These are phyloP conservation scores for Eremochloa ophiuroides DNA, from an alignment of 176 grass and related monocot species.

Conservation along the genomic window DNA sequence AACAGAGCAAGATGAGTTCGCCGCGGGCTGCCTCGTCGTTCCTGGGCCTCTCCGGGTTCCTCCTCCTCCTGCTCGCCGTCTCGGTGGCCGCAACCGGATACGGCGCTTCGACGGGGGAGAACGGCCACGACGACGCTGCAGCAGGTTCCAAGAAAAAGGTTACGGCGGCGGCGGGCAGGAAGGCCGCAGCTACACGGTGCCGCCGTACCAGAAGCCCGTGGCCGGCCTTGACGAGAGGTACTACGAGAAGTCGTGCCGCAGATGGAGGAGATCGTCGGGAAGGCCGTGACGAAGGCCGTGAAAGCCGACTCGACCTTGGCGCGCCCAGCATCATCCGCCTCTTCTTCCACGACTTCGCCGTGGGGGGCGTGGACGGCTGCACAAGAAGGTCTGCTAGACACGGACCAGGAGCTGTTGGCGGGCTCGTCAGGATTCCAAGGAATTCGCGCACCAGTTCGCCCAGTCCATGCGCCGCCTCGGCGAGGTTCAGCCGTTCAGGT, in stretches of 20 bases:
- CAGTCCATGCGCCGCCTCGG: slow-evolving; percentile 62
- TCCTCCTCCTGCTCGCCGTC: not conserved
- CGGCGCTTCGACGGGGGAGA: not conserved
- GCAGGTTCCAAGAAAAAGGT: not conserved
- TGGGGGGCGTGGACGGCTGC: slow-evolving; percentile 61
- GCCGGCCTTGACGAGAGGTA: slow-evolving; percentile 2
- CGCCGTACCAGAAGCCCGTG: slow-evolving; percentile 11
- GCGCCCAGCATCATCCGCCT: slow-evolving; percentile 54
- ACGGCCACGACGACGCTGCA: not conserved
- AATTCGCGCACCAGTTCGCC: slow-evolving; percentile 57
- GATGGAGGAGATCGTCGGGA: slow-evolving; percentile 50
- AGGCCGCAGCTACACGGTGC: not conserved
- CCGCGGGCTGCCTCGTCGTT: not conserved
- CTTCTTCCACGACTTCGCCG: slow-evolving; percentile 64
- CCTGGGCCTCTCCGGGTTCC: slow-evolving; percentile 11
- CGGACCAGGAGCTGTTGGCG: slow-evolving; percentile 44
- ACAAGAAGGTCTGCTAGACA: slow-evolving; percentile 51
- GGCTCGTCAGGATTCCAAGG: slow-evolving; percentile 12
- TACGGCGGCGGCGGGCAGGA: not conserved
- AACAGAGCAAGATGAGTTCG: slow-evolving; percentile 28
- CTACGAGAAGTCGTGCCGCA: slow-evolving; percentile 47
- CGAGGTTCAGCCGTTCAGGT: slow-evolving; percentile 51
- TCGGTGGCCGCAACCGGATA: not conserved
- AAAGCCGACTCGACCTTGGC: slow-evolving; percentile 36
- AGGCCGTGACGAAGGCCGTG: slow-evolving; percentile 37